phyloP scores from a whole-genome alignment of 148 eudicot genomes.

The Rhododendron williamsianum region DNA sequence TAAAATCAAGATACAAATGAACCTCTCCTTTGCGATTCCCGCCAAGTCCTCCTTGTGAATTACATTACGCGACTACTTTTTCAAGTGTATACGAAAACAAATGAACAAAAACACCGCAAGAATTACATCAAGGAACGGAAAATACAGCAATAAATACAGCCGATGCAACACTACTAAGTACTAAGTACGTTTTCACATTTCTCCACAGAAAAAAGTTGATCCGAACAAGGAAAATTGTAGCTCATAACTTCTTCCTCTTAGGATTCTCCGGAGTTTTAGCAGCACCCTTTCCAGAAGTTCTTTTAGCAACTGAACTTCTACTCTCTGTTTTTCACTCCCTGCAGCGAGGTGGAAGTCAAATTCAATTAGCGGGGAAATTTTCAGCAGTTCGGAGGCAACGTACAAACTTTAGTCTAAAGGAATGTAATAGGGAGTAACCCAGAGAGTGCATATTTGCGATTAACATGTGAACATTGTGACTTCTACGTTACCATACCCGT shows the following conservation, averaged over 20 bases:
- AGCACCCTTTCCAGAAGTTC: conserved; percentile 38
- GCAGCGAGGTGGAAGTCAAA: conserved; percentile 3
- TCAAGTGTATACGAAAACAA: not conserved
- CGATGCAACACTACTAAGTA: not conserved
- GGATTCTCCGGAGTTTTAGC: conserved; percentile 40
- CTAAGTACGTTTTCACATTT: not conserved
- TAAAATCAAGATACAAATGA: not conserved
- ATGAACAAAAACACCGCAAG: not conserved
- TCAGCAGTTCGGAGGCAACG: not conserved
- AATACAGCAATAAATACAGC: too few relatives aligned
- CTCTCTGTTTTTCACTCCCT: conserved; percentile 40
- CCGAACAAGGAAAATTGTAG: not conserved
- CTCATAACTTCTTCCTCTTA: conserved; percentile 54
- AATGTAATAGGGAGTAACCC: not conserved
- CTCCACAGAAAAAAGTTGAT: not conserved
- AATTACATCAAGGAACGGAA: too few relatives aligned
- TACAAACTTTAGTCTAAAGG: not conserved
- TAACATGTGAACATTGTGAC: not conserved
- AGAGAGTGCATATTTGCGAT: not conserved
- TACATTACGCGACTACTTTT: not conserved
- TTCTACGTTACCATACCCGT: conserved; percentile 35
- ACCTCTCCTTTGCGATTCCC: not conserved
- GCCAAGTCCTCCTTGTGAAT: not conserved
- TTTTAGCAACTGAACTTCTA: conserved; percentile 29
- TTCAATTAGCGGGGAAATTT: not conserved